phyloP scores from a whole-genome alignment of 805 yeast genomes.

The Tanozyma kutaoensis region DNA sequence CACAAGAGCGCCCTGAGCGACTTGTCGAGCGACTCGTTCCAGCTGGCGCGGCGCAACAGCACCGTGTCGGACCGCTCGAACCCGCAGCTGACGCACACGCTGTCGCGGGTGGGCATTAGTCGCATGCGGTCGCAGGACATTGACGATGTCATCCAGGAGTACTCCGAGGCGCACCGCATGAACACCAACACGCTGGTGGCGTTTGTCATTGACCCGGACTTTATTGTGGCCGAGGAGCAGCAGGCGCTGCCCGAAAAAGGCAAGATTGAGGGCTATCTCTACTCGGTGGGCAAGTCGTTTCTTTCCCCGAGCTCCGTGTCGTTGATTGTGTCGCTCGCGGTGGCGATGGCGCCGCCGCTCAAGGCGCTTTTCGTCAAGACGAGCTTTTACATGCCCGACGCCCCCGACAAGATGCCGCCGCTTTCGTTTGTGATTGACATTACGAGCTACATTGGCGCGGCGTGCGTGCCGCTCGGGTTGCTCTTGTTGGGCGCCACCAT shows the following conservation, averaged over 20 bases:
- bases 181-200: no score
- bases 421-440: conserved; percentile 77
- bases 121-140: conserved; percentile 19
- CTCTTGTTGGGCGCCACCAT: conserved; percentile 78
- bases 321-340: conserved; percentile 46
- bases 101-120: no score
- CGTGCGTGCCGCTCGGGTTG: conserved; percentile 81
- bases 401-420: conserved; percentile 81
- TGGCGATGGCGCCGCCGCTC: conserved; percentile 13
- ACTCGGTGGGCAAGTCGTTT: no score
- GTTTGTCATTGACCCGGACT: no score
- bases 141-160: conserved; percentile 24
- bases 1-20: conserved; percentile 1
- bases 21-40: no score
- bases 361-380: conserved; percentile 39
- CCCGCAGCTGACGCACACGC: no score
- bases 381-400: conserved; percentile 41
- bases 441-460: conserved; percentile 67
- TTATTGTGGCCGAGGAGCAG: no score
- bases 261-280: no score
- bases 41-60: no score
- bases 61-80: no score
- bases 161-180: no score
- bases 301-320: conserved; percentile 67
- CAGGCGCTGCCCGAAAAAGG: no score